Evolutionary conservation across 257 asterid genomes (phyloP), one percentile per base, ranked within the genome.

Genomic region (Catharanthus roseus): DNA sequence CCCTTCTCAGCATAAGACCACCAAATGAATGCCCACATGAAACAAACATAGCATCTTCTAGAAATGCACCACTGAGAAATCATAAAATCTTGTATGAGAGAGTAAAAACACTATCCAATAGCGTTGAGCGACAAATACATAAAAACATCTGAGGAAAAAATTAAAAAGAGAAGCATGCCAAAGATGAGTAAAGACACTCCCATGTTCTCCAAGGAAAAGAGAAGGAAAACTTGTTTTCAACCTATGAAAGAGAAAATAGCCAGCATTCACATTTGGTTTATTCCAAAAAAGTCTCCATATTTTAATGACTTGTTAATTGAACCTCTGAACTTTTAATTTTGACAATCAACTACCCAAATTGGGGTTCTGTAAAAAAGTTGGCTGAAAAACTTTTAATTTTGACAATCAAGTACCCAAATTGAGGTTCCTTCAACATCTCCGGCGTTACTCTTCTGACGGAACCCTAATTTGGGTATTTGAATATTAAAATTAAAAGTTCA

Each of bases 1-100:
- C 96, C 81, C 83, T 91, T 74, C 86, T 84, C 80, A 93, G 91
- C 96, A 84, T 85, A 61, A 85, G 87, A 76, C 99, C 97, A 74
- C 99, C 99, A 82, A 93, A 93, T 67, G 99, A 93, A 82, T 93
- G 99, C 70, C 99, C 99, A 68, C 99, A 93, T 58, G 97, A 89
- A 78, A 93, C 96, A 68, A 80, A 79, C 91, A 84, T 81, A 70
- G 99, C 97, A 85, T 93, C 99, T 82, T 93, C 99, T 76, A 93
- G 95, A 85, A 86, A 93, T 65, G 88, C 84, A 11, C 99, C 97
- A 57, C 99, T 93, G 87, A 58, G 78, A 70, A 79, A 78, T 72
- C 77, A 84, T 39, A 34, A 29, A 58, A 12, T 29, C 33, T 57
- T 29, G 41, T 1, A 31, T 58, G 4, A 58, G 65, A 58, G 31